phyloP scores from a whole-genome alignment of 768 basidiomycete species.

The Kwoniella europaea region DNA sequence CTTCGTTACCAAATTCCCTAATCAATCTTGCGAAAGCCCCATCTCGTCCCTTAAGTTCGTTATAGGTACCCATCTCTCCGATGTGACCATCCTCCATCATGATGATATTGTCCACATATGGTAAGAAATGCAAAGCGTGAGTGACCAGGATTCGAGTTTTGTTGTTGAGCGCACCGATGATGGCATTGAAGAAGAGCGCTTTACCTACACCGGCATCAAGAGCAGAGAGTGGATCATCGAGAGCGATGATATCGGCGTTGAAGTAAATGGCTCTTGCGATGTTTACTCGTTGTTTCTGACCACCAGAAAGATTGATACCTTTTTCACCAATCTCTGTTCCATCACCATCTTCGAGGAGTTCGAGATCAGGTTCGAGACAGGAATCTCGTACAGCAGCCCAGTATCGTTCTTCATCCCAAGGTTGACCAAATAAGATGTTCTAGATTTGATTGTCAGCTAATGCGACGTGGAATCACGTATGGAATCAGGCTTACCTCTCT shows the following conservation, averaged over 20 bases:
- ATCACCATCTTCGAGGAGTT: slow-evolving; percentile 76
- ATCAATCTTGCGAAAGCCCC: slow-evolving; percentile 77
- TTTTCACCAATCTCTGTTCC: slow-evolving; percentile 83
- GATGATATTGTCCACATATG: slow-evolving; percentile 83
- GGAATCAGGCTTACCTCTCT: slow-evolving; percentile 62
- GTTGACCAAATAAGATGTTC: slow-evolving; percentile 84
- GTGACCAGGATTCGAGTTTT: slow-evolving; percentile 90
- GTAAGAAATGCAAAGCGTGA: slow-evolving; percentile 87
- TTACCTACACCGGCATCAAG: slow-evolving; percentile 92
- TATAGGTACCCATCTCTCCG: slow-evolving; percentile 78
- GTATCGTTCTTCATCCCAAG: slow-evolving; percentile 79
- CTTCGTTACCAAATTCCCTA: slow-evolving; percentile 74
- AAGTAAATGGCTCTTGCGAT: slow-evolving; percentile 87
- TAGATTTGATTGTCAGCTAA: background rate
- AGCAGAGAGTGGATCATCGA: slow-evolving; percentile 81
- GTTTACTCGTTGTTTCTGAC: slow-evolving; percentile 76
- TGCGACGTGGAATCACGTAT: background rate
- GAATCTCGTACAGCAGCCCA: slow-evolving; percentile 79
- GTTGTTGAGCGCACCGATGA: slow-evolving; percentile 66
- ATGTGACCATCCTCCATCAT: slow-evolving; percentile 77
- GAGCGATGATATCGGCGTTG: slow-evolving; percentile 81
- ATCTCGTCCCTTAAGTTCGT: slow-evolving; percentile 68
- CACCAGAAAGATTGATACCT: slow-evolving; percentile 87
- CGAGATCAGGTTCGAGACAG: slow-evolving; percentile 78
- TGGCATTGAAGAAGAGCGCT: slow-evolving; percentile 80